A percentile compares a stretch with the other conserved stretches of the same genome.
phyloP scores from a whole-genome alignment of 768 basidiomycete genomes.

The Termitomyces sp. region DNA sequence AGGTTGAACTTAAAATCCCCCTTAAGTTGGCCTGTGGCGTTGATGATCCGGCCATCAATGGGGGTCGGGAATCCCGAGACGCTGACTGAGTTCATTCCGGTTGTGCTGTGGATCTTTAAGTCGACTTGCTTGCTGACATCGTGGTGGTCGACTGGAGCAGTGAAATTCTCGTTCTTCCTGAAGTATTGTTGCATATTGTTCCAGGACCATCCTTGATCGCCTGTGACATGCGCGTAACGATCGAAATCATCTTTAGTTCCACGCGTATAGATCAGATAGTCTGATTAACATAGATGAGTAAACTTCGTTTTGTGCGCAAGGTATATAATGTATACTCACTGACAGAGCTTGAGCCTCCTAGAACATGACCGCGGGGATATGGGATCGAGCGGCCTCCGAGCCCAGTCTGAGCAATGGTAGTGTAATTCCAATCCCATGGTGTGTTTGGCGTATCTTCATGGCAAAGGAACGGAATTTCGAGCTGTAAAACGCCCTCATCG shows the following conservation, averaged over 20 bases:
- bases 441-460: slow-evolving; percentile 5
- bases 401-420: slow-evolving; percentile 7
- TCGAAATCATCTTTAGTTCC: slow-evolving; percentile 25
- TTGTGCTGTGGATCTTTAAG: slow-evolving; percentile 25
- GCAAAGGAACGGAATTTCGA: slow-evolving; percentile 9
- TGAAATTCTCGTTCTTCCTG: slow-evolving; percentile 24
- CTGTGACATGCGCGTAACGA: slow-evolving; percentile 18
- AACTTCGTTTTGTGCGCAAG: too few species aligned
- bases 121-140: slow-evolving; percentile 25
- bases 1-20: slow-evolving; percentile 18
- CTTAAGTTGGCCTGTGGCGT: slow-evolving; percentile 21
- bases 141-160: slow-evolving; percentile 11
- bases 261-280: slow-evolving; percentile 1
- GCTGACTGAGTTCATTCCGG: slow-evolving; percentile 20
- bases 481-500: slow-evolving; percentile 1
- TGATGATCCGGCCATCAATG: slow-evolving; percentile 24
- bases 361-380: slow-evolving; percentile 11
- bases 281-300: background rate
- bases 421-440: slow-evolving; percentile 14
- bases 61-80: slow-evolving; percentile 18
- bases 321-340: background rate
- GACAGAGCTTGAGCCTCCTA: slow-evolving; percentile 11
- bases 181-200: slow-evolving; percentile 21
- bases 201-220: too few species aligned
- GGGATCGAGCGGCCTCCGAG: slow-evolving; percentile 8